phyloP scores from a whole-genome alignment of 2,329 filamentous ascomycete genomes.

The Fonsecaea monophora region DNA sequence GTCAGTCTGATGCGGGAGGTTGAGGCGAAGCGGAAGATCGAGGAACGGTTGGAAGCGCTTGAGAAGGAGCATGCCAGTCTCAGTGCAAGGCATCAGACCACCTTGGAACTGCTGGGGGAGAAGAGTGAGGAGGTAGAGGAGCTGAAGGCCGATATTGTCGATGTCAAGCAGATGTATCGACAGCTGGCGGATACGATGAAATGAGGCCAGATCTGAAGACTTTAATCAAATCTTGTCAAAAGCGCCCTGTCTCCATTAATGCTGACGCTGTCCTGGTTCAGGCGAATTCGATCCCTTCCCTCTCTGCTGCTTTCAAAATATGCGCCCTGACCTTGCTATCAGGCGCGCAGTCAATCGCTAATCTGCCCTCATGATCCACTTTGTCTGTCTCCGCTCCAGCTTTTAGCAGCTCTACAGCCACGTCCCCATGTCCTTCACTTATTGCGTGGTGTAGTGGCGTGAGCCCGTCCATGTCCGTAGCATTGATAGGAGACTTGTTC shows the following conservation, averaged over 20 bases:
- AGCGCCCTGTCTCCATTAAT: background rate
- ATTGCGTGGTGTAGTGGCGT: slow-evolving; percentile 84
- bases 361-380: slow-evolving; percentile 71
- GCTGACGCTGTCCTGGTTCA: slow-evolving; percentile 6
- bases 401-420: slow-evolving; percentile 81
- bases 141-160: slow-evolving; percentile 82
- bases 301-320: slow-evolving; percentile 77
- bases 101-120: slow-evolving; percentile 92
- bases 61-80: slow-evolving; percentile 73
- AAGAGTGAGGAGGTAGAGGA: slow-evolving; percentile 96
- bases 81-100: slow-evolving; percentile 83
- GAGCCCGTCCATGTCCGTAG: slow-evolving; percentile 79
- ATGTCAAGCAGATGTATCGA: slow-evolving; percentile 95
- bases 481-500: slow-evolving; percentile 78
- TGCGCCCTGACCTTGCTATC: slow-evolving; percentile 82
- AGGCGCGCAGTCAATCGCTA: slow-evolving; percentile 82
- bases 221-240: background rate
- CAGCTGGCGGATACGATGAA: slow-evolving; percentile 83
- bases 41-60: slow-evolving; percentile 66
- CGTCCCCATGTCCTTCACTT: slow-evolving; percentile 71
- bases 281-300: slow-evolving; percentile 77
- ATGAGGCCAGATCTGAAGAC: slow-evolving; percentile 13
- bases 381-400: slow-evolving; percentile 83
- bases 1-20: slow-evolving; percentile 86
- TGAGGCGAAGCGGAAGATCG: slow-evolving; percentile 70